These are phyloP conservation scores for Leishmania turanica DNA, from an alignment of 208 protist species.

Conservation along the genomic window DNA sequence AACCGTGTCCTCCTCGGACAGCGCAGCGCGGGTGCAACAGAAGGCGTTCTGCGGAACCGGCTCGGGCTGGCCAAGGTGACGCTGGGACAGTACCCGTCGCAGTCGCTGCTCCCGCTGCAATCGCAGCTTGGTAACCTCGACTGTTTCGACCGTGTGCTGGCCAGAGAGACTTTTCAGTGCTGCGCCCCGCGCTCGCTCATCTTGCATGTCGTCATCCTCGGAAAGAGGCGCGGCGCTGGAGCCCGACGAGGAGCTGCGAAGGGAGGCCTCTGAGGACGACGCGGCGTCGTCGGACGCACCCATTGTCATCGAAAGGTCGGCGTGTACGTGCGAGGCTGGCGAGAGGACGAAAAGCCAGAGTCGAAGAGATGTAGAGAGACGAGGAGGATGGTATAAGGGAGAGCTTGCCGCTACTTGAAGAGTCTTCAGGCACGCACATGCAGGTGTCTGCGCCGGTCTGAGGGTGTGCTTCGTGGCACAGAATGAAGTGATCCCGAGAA, in stretches of 20 bases:
- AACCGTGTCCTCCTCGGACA: slow-evolving; percentile 47
- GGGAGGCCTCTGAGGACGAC: slow-evolving; percentile 1
- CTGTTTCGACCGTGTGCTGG: not conserved
- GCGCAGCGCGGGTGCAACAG: slow-evolving; percentile 29
- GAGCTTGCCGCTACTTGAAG: not conserved
- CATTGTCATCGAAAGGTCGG: not conserved
- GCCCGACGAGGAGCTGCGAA: slow-evolving; percentile 7
- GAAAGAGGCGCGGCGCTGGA: slow-evolving; percentile 8
- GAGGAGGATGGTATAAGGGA: not conserved
- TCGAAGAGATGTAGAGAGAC: not conserved
- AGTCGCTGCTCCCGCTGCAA: slow-evolving; percentile 64
- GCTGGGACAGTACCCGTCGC: slow-evolving; percentile 63
- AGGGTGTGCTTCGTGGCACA: not conserved
- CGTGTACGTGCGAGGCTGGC: not conserved
- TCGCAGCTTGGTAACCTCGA: slow-evolving; percentile 35
- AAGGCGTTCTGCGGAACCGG: slow-evolving; percentile 27
- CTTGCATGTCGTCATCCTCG: slow-evolving; percentile 10
- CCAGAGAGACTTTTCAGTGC: not conserved
- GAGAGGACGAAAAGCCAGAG: not conserved
- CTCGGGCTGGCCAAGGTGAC: slow-evolving; percentile 46
- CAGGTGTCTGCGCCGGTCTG: not conserved
- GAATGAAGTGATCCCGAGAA: not conserved
- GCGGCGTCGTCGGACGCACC: not conserved
- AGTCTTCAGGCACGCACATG: not conserved
- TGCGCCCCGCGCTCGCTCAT: not conserved